phyloP scores from a whole-genome alignment of 805 yeast genomes.

The Saccharomycopsis fodiens region DNA sequence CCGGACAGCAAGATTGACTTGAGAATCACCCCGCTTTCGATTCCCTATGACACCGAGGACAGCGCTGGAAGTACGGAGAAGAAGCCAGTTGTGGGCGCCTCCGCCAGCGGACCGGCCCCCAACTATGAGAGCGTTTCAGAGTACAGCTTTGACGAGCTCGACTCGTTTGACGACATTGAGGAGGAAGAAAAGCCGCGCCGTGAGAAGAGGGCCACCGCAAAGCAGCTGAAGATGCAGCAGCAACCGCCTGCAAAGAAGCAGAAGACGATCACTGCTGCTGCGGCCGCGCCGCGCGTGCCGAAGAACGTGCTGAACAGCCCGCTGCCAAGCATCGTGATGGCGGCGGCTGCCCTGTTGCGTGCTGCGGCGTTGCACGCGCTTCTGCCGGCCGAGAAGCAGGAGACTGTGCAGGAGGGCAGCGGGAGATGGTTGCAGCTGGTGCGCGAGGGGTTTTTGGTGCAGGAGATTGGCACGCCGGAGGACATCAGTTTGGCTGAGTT shows the following conservation, averaged over 20 bases:
- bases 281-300: slow-evolving; percentile 78
- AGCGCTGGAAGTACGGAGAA: neutral
- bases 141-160: slow-evolving; percentile 40
- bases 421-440: slow-evolving; percentile 67
- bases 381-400: slow-evolving; percentile 28
- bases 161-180: slow-evolving; percentile 31
- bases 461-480: slow-evolving; percentile 76
- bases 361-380: slow-evolving; percentile 55
- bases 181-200: slow-evolving; percentile 32
- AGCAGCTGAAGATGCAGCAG: slow-evolving; percentile 32
- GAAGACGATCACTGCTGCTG: slow-evolving; percentile 60
- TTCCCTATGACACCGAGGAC: slow-evolving; percentile 7
- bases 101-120: slow-evolving; percentile 13
- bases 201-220: slow-evolving; percentile 56
- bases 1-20: slow-evolving; percentile 30
- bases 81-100: neutral
- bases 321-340: slow-evolving; percentile 60
- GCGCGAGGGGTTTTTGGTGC: slow-evolving; percentile 67
- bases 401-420: neutral
- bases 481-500: slow-evolving; percentile 66
- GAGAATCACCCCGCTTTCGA: slow-evolving; percentile 35
- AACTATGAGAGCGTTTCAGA: slow-evolving; percentile 29
- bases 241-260: too few relatives aligned
- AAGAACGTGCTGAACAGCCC: slow-evolving; percentile 44
- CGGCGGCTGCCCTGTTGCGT: slow-evolving; percentile 48